Conservation (phyloP, 768 basidiomycete genomes). For the Boletus rex-veris region DNA sequence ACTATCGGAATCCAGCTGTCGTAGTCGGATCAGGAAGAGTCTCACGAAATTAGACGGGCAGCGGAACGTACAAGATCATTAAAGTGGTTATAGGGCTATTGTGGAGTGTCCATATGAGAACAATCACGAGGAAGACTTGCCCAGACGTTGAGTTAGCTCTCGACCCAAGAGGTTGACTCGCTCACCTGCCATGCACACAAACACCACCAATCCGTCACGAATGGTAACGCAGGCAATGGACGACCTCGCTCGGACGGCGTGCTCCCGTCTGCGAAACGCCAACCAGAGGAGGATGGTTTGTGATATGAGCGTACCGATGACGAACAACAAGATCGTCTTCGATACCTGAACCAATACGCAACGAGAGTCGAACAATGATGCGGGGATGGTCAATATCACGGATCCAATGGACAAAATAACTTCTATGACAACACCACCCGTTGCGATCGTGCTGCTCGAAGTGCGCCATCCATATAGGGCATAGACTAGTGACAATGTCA, state of each 20-base stretch:
- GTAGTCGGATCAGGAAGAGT: background rate
- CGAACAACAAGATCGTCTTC: slow-evolving; percentile 2
- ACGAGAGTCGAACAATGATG: slow-evolving; percentile 9
- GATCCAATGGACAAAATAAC: background rate
- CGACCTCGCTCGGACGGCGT: background rate
- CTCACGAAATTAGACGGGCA: background rate
- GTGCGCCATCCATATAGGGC: slow-evolving; percentile 12
- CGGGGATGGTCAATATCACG: slow-evolving; percentile 1
- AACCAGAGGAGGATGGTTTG: slow-evolving; percentile 20
- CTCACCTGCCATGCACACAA: slow-evolving; percentile 17
- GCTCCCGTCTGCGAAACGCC: slow-evolving; percentile 13
- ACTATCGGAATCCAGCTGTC: slow-evolving; percentile 21
- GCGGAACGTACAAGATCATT: slow-evolving; percentile 13
- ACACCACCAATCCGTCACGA: slow-evolving; percentile 20
- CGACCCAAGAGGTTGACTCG: too few species aligned
- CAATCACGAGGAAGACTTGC: slow-evolving; percentile 13
- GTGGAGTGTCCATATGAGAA: slow-evolving; percentile 2
- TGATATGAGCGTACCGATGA: slow-evolving; percentile 6
- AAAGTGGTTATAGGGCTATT: background rate
- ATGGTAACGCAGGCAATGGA: slow-evolving; percentile 19
- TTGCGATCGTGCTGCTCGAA: background rate
- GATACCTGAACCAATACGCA: slow-evolving; percentile 8
- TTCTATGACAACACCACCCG: slow-evolving; percentile 12
- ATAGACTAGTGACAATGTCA: slow-evolving; percentile 13
- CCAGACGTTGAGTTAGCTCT: background rate